phyloP scores from a whole-genome alignment of 2,329 filamentous ascomycete species.

The Phaeosphaeriaceae sp. region DNA sequence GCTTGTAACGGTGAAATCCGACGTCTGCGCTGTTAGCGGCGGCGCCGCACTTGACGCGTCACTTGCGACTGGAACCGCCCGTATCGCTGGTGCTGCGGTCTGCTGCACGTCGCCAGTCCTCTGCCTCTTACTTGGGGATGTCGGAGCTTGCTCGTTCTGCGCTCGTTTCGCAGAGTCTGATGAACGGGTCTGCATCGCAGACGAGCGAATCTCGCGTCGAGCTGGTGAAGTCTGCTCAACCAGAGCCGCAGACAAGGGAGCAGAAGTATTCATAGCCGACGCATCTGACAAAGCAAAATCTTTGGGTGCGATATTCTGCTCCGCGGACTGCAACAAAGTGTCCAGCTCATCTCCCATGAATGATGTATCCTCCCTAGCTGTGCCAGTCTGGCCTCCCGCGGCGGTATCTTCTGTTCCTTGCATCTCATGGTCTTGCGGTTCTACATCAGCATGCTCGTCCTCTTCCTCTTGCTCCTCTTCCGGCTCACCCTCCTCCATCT shows the following conservation, averaged over 20 bases:
- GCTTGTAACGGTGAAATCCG: constrained; percentile 24
- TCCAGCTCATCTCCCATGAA: constrained; percentile 20
- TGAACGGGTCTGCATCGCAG: constrained; percentile 2
- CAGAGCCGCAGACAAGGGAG: background rate
- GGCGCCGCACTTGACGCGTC: background rate
- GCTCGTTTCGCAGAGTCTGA: constrained; percentile 31
- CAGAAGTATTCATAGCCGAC: background rate
- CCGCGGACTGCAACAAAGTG: constrained; percentile 26
- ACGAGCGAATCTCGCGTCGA: background rate
- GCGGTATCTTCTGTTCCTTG: background rate
- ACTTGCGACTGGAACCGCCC: constrained; percentile 5
- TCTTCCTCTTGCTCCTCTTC: constrained; percentile 27
- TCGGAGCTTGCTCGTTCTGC: constrained; percentile 24
- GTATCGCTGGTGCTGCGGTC: constrained; percentile 6
- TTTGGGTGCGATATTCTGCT: constrained; percentile 12
- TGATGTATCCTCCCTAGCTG: constrained; percentile 54
- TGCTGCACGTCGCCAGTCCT: constrained; percentile 24
- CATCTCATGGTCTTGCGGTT: constrained; percentile 37
- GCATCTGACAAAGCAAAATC: constrained; percentile 28
- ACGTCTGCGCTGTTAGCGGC: constrained; percentile 14
- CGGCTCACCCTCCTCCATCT: constrained; percentile 28
- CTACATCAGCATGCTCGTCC: constrained; percentile 49
- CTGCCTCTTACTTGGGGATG: constrained; percentile 41
- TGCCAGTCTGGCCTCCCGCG: background rate
- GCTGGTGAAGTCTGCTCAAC: constrained; percentile 1